These are phyloP conservation scores for Endotrypanum monterogeii DNA, from an alignment of 208 protist genomes.

Conservation along the genomic window DNA sequence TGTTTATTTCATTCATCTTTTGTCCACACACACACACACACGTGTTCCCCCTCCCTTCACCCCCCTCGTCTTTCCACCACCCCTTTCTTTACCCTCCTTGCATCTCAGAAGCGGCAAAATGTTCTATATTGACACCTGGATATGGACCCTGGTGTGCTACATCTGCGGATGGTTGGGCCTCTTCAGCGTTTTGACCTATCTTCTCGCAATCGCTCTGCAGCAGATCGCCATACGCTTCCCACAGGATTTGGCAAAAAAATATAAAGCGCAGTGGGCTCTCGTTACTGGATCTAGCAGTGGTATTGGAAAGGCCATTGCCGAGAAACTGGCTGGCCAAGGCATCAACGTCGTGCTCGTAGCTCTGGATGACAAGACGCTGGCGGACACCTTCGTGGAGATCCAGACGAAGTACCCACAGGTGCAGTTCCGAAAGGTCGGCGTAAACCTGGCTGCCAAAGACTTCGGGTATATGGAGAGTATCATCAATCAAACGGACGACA, in stretches of 20 bases:
- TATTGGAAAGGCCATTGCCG: slow-evolving; percentile 93
- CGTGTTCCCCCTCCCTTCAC: neutral
- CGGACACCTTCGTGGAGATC: slow-evolving; percentile 76
- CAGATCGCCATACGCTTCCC: slow-evolving; percentile 63
- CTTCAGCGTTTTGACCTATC: slow-evolving; percentile 79
- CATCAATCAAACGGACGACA: slow-evolving; percentile 64
- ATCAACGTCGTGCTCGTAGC: slow-evolving; percentile 93
- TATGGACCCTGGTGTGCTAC: slow-evolving; percentile 68
- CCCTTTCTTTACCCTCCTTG: neutral
- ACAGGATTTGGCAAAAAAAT: slow-evolving; percentile 78
- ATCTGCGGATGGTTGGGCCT: slow-evolving; percentile 68
- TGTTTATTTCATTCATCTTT: neutral
- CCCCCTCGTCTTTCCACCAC: neutral
- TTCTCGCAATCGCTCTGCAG: slow-evolving; percentile 50
- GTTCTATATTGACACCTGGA: slow-evolving; percentile 62
- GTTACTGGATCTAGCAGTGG: slow-evolving; percentile 96
- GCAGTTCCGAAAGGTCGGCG: slow-evolving; percentile 85
- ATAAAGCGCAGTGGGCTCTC: slow-evolving; percentile 84
- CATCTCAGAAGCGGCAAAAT: slow-evolving; percentile 27
- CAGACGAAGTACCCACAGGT: slow-evolving; percentile 66
- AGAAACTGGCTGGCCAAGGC: slow-evolving; percentile 91
- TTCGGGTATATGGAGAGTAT: slow-evolving; percentile 81
- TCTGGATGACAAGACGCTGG: slow-evolving; percentile 87
- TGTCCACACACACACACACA: neutral
- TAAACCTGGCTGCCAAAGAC: slow-evolving; percentile 82